These are phyloP conservation scores for Rasamsonia emersonii DNA, from an alignment of 2,329 filamentous ascomycete genomes.

Conservation along the genomic window DNA sequence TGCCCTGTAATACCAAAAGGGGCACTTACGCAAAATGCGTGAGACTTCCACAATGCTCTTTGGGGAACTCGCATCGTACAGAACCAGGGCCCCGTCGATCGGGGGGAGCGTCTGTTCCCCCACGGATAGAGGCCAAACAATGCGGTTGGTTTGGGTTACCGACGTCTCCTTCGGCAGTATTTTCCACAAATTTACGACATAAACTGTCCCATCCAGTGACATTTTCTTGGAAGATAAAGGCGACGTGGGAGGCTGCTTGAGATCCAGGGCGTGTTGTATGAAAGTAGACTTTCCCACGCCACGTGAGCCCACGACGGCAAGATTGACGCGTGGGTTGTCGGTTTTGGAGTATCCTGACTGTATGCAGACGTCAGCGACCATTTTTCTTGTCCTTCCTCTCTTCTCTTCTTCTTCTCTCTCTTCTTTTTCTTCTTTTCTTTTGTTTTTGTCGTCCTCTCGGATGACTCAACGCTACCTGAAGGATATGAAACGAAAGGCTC, in stretches of 20 bases:
- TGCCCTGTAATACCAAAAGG: too few species aligned
- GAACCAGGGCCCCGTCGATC: slow-evolving; percentile 72
- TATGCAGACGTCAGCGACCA: slow-evolving; percentile 4
- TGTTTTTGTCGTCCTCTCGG: too few species aligned
- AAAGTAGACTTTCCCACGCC: slow-evolving; percentile 53
- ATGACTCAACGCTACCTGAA: too few species aligned
- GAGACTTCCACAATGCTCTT: slow-evolving; percentile 67
- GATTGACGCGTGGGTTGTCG: slow-evolving; percentile 46
- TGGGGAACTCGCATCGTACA: slow-evolving; percentile 80
- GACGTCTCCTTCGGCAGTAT: slow-evolving; percentile 45
- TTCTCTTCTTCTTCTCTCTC: too few species aligned
- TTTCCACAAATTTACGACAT: slow-evolving; percentile 51
- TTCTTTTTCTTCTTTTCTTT: too few species aligned
- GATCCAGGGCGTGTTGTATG: slow-evolving; percentile 48
- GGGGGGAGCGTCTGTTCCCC: slow-evolving; percentile 62
- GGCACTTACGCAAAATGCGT: slow-evolving; percentile 64
- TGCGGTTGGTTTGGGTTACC: slow-evolving; percentile 38
- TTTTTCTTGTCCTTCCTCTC: too few species aligned
- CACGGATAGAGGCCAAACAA: slow-evolving; percentile 44
- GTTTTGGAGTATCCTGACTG: slow-evolving; percentile 17
- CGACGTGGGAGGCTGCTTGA: slow-evolving; percentile 37
- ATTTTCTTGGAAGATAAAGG: slow-evolving; percentile 44
- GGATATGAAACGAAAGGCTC: too few species aligned
- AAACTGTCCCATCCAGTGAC: slow-evolving; percentile 47
- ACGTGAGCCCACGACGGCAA: slow-evolving; percentile 48